Evolutionary conservation across 2,329 filamentous ascomycete genomes (phyloP), one percentile per base, ranked within the genome.

Genomic region (Penicillium sp.): DNA sequence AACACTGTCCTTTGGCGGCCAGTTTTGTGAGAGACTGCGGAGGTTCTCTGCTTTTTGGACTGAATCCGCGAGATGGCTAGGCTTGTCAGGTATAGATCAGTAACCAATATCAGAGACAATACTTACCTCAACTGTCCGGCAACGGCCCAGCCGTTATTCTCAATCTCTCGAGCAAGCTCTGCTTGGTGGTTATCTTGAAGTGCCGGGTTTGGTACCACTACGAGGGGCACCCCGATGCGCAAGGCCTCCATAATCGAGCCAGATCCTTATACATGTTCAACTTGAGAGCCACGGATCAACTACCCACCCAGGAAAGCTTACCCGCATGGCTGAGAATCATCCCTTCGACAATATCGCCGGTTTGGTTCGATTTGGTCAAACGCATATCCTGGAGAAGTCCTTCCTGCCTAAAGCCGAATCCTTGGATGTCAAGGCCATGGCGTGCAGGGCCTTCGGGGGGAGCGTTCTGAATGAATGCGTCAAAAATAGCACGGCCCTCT

Each of bases 151-250:
- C 88, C 87, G 63, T 90, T 83, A 23, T 79, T 76, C 30, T 88
- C 83, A 56, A 97, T 81, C 62, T 90, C 86, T 50, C 85, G 79
- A 0, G 93, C 93, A 55, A 99, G 82, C 71, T 97, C 91, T 20
- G 85, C 82, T 73, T 99, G 94, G 69, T 99, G 94, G 66, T 99
- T 93, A 67, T 95, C 86, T 64, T 96, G 81, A 0, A 99, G 81
- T 6, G 79, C 78, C 1, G 85, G 81, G 70, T 99, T 99, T 2
- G 93, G 89, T 2, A 99, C 91, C 0, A 96, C 90, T 50, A 99
- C 82, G n/a, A 97, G 77, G 2, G 90, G 87, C 0, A 91, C 77
- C 14, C 84, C 83, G 52, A 89, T 77, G 45, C 89, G 84, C 60
- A 95, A 83, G 0, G 87, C 90, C 69, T 92, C 91, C 0, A 97